phyloP scores from a whole-genome alignment of 805 yeast species.

The Candida awuae region DNA sequence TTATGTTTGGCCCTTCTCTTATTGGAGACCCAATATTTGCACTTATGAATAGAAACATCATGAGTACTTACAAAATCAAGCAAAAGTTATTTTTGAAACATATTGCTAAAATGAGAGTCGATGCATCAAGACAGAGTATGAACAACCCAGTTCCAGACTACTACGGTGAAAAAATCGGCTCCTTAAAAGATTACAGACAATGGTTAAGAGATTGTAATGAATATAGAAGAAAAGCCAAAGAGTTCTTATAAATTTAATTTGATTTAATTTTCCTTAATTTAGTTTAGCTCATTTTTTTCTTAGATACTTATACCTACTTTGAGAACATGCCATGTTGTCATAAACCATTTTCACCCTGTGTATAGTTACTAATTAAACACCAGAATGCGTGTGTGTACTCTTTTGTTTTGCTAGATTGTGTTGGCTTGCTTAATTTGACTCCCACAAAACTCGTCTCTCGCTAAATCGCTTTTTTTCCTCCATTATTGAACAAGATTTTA shows the following conservation, averaged over 20 bases:
- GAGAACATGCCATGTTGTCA: no score
- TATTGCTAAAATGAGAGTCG: slow-evolving; percentile 74
- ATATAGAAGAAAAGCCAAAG: slow-evolving; percentile 72
- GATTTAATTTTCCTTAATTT: neutral
- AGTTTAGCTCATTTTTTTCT: no score
- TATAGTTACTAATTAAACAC: neutral
- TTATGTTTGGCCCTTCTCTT: slow-evolving; percentile 70
- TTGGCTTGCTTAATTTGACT: no score
- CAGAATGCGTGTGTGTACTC: no score
- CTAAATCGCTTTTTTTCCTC: no score
- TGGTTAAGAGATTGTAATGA: slow-evolving; percentile 96
- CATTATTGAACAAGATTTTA: no score
- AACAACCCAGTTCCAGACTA: slow-evolving; percentile 97
- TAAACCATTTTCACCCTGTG: no score
- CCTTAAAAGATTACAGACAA: slow-evolving; percentile 78
- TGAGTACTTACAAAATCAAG: slow-evolving; percentile 46
- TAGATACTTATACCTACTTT: no score
- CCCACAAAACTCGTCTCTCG: no score
- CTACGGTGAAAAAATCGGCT: slow-evolving; percentile 92
- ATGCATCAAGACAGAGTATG: slow-evolving; percentile 84
- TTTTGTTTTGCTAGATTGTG: no score
- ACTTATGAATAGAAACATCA: slow-evolving; percentile 37
- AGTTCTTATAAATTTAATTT: slow-evolving; percentile 42
- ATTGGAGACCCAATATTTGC: slow-evolving; percentile 65
- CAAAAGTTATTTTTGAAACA: slow-evolving; percentile 70